A percentile compares a stretch with the other conserved stretches of the same genome.
Conservation (phyloP, 129 eudicot species). For the Erigeron canadensis region DNA sequence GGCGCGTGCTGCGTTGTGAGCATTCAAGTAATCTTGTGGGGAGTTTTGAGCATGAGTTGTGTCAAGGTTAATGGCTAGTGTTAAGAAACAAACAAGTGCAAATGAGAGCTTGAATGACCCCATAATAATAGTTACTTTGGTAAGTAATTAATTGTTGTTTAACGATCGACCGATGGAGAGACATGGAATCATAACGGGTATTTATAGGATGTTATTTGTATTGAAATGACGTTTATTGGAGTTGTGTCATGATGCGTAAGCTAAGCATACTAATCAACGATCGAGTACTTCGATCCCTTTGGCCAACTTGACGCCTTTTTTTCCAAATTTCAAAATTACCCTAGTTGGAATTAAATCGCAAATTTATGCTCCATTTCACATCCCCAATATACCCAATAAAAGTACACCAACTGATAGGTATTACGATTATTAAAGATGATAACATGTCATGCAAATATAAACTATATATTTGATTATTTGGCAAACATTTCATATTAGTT, state of each 20-base stretch:
- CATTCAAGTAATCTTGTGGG: constrained; percentile 1
- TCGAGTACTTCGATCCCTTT: too few species aligned
- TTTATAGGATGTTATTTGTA: neutral
- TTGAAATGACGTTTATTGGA: neutral
- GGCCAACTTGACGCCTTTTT: too few species aligned
- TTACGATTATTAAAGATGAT: too few species aligned
- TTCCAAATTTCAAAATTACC: too few species aligned
- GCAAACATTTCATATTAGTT: too few species aligned
- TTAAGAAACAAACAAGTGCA: neutral
- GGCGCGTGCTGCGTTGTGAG: constrained; percentile 7
- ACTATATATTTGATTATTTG: too few species aligned
- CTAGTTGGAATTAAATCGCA: too few species aligned
- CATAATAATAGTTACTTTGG: constrained; percentile 1
- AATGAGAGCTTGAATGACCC: neutral
- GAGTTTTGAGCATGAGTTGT: constrained; percentile 9
- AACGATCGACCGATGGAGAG: neutral
- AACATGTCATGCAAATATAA: too few species aligned
- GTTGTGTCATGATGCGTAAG: neutral
- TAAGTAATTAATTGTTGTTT: neutral
- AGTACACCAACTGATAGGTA: too few species aligned
- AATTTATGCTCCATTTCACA: too few species aligned
- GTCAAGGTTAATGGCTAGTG: neutral
- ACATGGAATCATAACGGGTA: neutral
- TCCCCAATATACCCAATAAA: too few species aligned
- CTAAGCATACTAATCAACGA: constrained; percentile 10